A percentile compares a stretch with the other conserved stretches of the same genome.
phyloP scores from a whole-genome alignment of 1,284 basidiomycete genomes.

The Agaricales sp. region DNA sequence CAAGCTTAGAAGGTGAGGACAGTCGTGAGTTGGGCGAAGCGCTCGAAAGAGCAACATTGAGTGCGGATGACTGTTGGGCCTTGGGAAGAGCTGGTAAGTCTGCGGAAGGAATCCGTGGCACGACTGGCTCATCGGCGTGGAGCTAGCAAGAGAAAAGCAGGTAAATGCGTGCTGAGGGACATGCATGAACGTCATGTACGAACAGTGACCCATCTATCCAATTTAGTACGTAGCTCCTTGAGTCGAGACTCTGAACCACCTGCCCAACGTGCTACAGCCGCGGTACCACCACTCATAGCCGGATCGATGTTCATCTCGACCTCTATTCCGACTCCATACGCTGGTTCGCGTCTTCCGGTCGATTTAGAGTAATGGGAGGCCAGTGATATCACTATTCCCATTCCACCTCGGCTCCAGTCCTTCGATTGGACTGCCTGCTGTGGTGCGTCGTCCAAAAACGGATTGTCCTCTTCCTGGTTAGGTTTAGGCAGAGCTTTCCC shows the following conservation, averaged over 20 bases:
- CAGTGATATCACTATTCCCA: constrained; percentile 65
- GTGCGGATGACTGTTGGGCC: constrained; percentile 46
- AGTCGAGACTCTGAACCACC: constrained; percentile 51
- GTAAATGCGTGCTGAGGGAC: constrained; percentile 5
- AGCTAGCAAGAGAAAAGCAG: constrained; percentile 26
- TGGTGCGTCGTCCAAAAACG: constrained; percentile 43
- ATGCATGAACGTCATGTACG: constrained; percentile 8
- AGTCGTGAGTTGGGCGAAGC: constrained; percentile 52
- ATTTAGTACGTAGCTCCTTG: constrained; percentile 44
- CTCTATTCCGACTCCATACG: constrained; percentile 75
- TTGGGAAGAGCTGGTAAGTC: constrained; percentile 48
- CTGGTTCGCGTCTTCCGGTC: constrained; percentile 58
- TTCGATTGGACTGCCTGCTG: constrained; percentile 25
- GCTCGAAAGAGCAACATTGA: constrained; percentile 60
- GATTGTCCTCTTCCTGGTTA: constrained; percentile 53
- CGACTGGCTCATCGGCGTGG: constrained; percentile 27
- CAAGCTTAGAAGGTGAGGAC: constrained; percentile 30
- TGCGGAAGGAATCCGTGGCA: constrained; percentile 56
- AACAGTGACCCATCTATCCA: constrained; percentile 58
- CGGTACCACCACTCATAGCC: constrained; percentile 69
- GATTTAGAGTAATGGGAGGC: constrained; percentile 58
- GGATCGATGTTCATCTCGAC: constrained; percentile 77
- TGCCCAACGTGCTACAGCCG: constrained; percentile 77
- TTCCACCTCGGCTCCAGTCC: constrained; percentile 68
- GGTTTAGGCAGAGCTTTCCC: constrained; percentile 28